phyloP scores from a whole-genome alignment of 2,329 filamentous ascomycete genomes.

The Trichoderma endophyticum region DNA sequence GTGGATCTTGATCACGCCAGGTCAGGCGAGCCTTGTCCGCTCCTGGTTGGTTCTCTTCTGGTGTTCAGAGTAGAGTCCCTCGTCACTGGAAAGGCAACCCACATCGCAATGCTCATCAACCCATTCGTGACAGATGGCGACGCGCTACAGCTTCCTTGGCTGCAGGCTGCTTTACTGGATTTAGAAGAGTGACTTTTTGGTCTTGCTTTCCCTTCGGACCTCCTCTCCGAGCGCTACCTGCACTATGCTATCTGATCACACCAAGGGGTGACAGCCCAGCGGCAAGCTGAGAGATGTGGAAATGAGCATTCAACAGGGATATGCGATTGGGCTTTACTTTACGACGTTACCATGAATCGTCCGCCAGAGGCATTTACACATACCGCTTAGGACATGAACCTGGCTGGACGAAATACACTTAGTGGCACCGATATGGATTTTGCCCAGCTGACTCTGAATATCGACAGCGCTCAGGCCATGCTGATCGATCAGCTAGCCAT shows the following conservation, averaged over 20 bases:
- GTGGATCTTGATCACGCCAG: slow-evolving; percentile 25
- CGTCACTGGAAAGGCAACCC: background rate
- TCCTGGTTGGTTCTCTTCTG: background rate
- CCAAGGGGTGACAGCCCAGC: background rate
- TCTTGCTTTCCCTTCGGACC: background rate
- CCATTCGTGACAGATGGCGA: background rate
- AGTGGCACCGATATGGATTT: background rate
- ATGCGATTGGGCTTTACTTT: background rate
- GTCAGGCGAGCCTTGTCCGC: slow-evolving; percentile 12
- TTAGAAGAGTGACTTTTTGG: background rate
- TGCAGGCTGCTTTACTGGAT: background rate
- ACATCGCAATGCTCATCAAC: background rate
- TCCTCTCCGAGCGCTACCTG: background rate
- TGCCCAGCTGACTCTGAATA: background rate
- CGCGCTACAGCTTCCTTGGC: background rate
- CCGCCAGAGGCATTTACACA: background rate
- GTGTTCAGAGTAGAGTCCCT: background rate
- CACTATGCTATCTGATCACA: background rate
- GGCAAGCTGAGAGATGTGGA: background rate
- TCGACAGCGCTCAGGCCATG: background rate
- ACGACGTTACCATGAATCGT: background rate
- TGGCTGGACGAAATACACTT: background rate
- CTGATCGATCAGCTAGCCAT: background rate
- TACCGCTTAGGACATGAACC: background rate
- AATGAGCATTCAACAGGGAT: background rate